A percentile compares a stretch with the other conserved stretches of the same genome.
Conservation (phyloP, 768 basidiomycete genomes). For the Boletellus ananiceps region DNA sequence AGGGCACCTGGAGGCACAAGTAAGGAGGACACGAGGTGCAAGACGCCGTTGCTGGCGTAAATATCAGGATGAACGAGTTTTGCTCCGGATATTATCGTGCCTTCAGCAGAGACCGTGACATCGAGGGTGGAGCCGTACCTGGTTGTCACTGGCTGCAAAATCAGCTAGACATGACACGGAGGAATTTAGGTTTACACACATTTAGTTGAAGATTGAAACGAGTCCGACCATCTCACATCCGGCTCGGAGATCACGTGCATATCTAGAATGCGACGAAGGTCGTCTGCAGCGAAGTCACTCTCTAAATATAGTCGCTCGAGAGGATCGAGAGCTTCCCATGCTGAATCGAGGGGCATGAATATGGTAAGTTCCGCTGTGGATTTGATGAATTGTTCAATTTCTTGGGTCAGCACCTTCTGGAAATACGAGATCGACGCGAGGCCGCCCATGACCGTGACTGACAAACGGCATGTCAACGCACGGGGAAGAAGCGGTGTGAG, state of each 20-base stretch:
- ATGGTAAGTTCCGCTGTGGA: constrained; percentile 72
- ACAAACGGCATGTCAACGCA: constrained; percentile 1
- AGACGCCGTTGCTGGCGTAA: constrained; percentile 91
- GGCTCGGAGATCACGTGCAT: constrained; percentile 66
- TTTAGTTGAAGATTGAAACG: constrained; percentile 47
- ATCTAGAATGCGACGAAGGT: constrained; percentile 71
- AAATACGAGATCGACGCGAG: constrained; percentile 70
- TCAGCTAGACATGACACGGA: constrained; percentile 9
- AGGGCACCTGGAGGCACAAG: constrained; percentile 74
- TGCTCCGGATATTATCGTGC: constrained; percentile 53
- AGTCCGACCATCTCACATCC: constrained; percentile 63
- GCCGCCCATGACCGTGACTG: constrained; percentile 58
- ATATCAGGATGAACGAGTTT: constrained; percentile 73
- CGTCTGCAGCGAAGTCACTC: constrained; percentile 79
- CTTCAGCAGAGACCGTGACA: constrained; percentile 49
- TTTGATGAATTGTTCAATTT: constrained; percentile 54
- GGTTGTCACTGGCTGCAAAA: constrained; percentile 54
- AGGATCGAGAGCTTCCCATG: constrained; percentile 73
- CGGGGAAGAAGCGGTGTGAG: not conserved
- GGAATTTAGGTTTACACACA: constrained; percentile 38
- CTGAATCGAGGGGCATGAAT: constrained; percentile 83
- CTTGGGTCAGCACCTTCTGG: constrained; percentile 60
- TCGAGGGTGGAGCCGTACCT: constrained; percentile 64
- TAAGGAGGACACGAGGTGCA: constrained; percentile 84
- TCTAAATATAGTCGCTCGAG: constrained; percentile 86